Evolutionary conservation across 345 rosid species (phyloP).

Genomic region (Iberis pinnata): DNA sequence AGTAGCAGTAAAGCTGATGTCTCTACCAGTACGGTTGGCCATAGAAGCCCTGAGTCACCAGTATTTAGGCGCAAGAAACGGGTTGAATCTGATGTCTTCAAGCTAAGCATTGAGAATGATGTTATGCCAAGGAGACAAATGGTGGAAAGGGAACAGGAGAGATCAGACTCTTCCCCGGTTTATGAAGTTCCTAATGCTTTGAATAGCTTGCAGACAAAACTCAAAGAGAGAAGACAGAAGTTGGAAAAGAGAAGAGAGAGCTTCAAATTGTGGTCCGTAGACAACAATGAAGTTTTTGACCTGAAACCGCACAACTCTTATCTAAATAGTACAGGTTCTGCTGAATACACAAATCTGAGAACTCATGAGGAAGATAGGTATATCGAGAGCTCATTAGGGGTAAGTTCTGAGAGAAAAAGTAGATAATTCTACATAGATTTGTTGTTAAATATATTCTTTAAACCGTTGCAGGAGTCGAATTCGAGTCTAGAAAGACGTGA

Average conservation of each 20-base stretch:
- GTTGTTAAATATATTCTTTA: not conserved
- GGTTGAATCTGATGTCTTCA: conserved; percentile 29
- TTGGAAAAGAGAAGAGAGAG: conserved; percentile 32
- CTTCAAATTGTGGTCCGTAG: conserved; percentile 22
- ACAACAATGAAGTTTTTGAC: conserved; percentile 25
- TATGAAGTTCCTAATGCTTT: conserved; percentile 35
- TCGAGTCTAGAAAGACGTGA: conserved; percentile 29
- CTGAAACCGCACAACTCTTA: conserved; percentile 7
- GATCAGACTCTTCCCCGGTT: conserved; percentile 37
- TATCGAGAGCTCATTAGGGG: conserved; percentile 29
- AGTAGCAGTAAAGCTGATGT: conserved; percentile 28
- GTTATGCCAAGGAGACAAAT: conserved; percentile 28
- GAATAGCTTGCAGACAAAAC: conserved; percentile 31
- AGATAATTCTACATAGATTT: not conserved
- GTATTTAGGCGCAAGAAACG: conserved; percentile 30
- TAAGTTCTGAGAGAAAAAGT: conserved; percentile 19
- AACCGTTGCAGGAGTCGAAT: conserved; percentile 36
- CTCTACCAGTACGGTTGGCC: conserved; percentile 27
- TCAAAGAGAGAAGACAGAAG: conserved; percentile 32
- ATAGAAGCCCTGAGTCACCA: conserved; percentile 28
- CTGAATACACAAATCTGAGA: conserved; percentile 15
- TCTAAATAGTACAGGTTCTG: conserved; percentile 17
- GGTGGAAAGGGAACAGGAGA: conserved; percentile 30
- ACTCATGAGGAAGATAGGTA: conserved; percentile 23
- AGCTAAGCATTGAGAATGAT: conserved; percentile 30